Conservation (phyloP, 2,329 filamentous ascomycete species). For the Claviceps purpurea region DNA sequence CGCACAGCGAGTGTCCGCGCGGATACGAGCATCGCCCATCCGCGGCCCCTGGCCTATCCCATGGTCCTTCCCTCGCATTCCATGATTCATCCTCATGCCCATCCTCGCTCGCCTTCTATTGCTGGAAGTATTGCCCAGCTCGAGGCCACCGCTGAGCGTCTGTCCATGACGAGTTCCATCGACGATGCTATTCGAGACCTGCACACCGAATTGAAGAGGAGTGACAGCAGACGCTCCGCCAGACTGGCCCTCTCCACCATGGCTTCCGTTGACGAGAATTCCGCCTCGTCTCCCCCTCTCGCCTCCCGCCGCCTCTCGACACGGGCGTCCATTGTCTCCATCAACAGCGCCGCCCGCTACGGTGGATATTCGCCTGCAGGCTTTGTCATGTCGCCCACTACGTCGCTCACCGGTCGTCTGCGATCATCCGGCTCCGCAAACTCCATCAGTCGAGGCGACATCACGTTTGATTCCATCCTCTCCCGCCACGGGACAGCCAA, state of each 20-base stretch:
- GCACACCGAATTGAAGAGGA: constrained; percentile 56
- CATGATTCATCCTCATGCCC: too few species aligned
- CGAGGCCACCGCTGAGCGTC: constrained; percentile 60
- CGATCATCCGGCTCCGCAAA: constrained; percentile 39
- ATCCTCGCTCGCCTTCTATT: constrained; percentile 26
- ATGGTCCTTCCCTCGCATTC: constrained; percentile 18
- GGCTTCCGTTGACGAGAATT: constrained; percentile 2
- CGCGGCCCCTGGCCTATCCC: constrained; percentile 34
- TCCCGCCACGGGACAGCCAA: constrained; percentile 42
- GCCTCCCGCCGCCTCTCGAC: constrained; percentile 33
- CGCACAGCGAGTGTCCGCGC: constrained; percentile 27
- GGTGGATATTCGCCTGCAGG: constrained; percentile 58
- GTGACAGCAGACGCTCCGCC: constrained; percentile 53
- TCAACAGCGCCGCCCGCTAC: constrained; percentile 51
- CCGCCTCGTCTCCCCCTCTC: constrained; percentile 9
- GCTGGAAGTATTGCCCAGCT: constrained; percentile 57
- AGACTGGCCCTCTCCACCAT: constrained; percentile 34
- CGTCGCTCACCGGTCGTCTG: constrained; percentile 44
- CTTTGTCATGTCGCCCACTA: constrained; percentile 53
- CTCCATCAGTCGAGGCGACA: constrained; percentile 26
- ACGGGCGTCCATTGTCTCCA: constrained; percentile 52
- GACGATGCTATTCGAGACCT: constrained; percentile 65
- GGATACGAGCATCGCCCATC: constrained; percentile 27
- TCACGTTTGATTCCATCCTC: constrained; percentile 24
- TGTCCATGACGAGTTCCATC: constrained; percentile 63